Evolutionary conservation across 2,329 filamentous ascomycete genomes (phyloP), one percentile per base, ranked within the genome.

Genomic region (Colletotrichum shisoi): DNA sequence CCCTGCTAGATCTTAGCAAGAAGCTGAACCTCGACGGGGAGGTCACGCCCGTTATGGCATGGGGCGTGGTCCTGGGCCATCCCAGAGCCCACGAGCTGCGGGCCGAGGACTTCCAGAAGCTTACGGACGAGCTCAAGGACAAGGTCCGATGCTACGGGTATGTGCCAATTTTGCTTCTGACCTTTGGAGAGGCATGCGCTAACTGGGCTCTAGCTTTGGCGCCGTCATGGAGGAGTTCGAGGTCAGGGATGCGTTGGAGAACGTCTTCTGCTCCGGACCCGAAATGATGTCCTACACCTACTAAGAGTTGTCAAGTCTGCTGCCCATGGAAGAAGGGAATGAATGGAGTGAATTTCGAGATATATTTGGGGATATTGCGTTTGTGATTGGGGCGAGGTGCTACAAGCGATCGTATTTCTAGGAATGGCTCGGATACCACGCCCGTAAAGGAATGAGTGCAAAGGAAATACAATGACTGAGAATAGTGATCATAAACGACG

Each of bases 141-240:
- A 97, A 97, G 79, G 89, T 97, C 66, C 87, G 93, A 70, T 98
- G 95, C 77, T 97, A 97, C 78, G 95, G 95, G 91, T 94, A 80
- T 74, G 90, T 85, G n/a, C 37, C 7, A 31, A 53, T n/a, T 31
- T 49, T 56, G 31, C 54, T 24, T 9, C 51, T 42, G 17, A 8
- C 27, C 9, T 17, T 31, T 62, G 52, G 40, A 9, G 53, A 13
- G 31, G 44, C 21, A 40, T 15, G 24, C 9, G 27, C 67, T 71
- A 58, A 70, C 58, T 8, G 8, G 15, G 3, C 17, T 24, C 17
- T 70, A 89, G 86, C 17, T 89, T 89, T 69, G 87, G 87, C 34
- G 87, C 87, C 19, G 87, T 89, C 3, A 82, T 88, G 80, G 87
- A 89, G 71, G 85, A 88, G 71, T 88, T 88, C 72, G 90, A 93